Evolutionary conservation across 176 grass and related monocot genomes (phyloP).

Genomic region (Aegilops sharonensis): DNA sequence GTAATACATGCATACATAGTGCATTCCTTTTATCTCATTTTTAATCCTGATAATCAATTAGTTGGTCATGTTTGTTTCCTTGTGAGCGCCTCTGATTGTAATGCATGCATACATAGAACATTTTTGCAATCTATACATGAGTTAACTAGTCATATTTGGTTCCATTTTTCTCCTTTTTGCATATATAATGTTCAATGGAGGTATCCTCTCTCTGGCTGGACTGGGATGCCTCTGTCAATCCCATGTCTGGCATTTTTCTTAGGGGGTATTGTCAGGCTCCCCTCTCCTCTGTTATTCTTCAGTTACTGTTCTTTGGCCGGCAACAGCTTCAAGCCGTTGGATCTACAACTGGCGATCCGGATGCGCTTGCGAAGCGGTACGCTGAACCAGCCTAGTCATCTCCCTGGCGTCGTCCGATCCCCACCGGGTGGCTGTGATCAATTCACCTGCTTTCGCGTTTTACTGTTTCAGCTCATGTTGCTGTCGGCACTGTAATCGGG

Average conservation of each 20-base stretch:
- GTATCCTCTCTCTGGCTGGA: not conserved
- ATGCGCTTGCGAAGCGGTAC: too few relatives aligned
- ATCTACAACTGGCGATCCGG: too few relatives aligned
- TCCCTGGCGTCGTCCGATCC: too few relatives aligned
- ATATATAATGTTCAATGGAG: not conserved
- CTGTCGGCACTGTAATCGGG: too few relatives aligned
- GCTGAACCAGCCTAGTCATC: too few relatives aligned
- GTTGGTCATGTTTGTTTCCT: not conserved
- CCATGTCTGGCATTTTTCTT: not conserved
- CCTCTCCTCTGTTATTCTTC: too few relatives aligned
- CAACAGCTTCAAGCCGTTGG: too few relatives aligned
- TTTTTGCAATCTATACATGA: not conserved
- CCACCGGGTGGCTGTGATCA: too few relatives aligned
- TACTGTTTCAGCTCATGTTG: too few relatives aligned
- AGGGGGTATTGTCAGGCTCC: too few relatives aligned
- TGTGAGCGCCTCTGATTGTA: not conserved
- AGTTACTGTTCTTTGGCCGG: too few relatives aligned
- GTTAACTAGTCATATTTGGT: not conserved
- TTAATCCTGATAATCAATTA: not conserved
- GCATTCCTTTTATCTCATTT: not conserved
- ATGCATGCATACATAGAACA: not conserved
- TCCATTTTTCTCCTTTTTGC: not conserved
- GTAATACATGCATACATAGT: not conserved
- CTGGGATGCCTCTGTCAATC: not conserved
- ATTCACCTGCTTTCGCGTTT: too few relatives aligned